Percentiles rank a stretch among this genome's conserved stretches.
Conservation (phyloP, 179 eudicot species). For the Amaranthus tricolor region DNA sequence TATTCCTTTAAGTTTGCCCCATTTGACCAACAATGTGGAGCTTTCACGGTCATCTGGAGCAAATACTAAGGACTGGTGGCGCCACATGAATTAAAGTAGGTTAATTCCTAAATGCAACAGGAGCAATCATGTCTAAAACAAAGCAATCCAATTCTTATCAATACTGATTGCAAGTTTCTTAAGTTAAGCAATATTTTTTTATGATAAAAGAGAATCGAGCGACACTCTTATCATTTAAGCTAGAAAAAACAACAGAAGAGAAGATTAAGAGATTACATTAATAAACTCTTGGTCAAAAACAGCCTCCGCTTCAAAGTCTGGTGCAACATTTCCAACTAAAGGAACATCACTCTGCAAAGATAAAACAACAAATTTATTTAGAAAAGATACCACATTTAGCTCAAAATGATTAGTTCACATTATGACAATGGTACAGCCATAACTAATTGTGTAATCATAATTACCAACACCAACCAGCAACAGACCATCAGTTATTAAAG, state of each 20-base stretch:
- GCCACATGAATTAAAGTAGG: too few species aligned
- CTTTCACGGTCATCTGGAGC: too few species aligned
- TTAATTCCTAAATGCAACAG: neutral
- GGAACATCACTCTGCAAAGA: constrained; percentile 62
- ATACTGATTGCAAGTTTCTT: too few species aligned
- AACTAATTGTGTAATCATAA: neutral
- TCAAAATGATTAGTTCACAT: too few species aligned
- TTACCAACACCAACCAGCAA: neutral
- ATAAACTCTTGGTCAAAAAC: constrained; percentile 97
- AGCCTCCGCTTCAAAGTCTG: constrained; percentile 96
- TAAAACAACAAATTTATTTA: neutral
- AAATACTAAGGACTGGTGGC: too few species aligned
- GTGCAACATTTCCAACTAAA: constrained; percentile 84
- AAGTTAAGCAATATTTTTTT: too few species aligned
- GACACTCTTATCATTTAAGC: too few species aligned
- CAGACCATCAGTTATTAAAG: neutral
- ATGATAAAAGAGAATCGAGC: too few species aligned
- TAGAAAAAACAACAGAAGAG: neutral
- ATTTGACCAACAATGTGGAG: too few species aligned
- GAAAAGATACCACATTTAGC: neutral
- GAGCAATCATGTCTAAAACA: too few species aligned
- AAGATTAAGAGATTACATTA: constrained; percentile 40
- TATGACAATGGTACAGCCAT: neutral
- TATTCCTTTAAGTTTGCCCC: too few species aligned
- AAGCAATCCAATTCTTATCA: too few species aligned